A percentile compares a stretch with the other conserved stretches of the same genome.
These are phyloP conservation scores for Aspergillus conjunctus DNA, from an alignment of 495 filamentous ascomycete species.

Conservation along the genomic window DNA sequence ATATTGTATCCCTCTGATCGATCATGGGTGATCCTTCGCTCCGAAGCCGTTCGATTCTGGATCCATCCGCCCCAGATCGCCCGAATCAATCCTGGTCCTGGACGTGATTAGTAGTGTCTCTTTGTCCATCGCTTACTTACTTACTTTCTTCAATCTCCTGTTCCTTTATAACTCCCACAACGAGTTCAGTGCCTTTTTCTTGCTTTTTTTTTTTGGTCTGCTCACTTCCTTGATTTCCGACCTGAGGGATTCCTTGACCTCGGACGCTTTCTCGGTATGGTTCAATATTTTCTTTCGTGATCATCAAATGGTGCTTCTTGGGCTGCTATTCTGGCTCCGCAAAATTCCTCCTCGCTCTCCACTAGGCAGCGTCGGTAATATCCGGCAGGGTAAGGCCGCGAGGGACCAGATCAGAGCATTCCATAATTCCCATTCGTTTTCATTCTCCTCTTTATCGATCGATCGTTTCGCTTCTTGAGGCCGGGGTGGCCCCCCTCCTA, in stretches of 20 bases:
- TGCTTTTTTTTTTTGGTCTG: slow-evolving; percentile 6
- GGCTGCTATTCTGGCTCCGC: background rate
- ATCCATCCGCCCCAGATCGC: slow-evolving; percentile 5
- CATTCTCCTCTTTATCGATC: background rate
- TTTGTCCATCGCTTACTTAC: slow-evolving; percentile 5
- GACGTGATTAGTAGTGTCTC: background rate
- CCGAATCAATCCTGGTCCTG: slow-evolving; percentile 2
- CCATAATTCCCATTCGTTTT: background rate
- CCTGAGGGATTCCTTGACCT: background rate
- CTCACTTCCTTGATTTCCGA: background rate
- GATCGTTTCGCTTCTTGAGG: background rate
- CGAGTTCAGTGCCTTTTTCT: background rate
- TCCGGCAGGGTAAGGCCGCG: slow-evolving; percentile 19
- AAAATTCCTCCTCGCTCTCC: background rate
- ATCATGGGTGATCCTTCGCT: slow-evolving; percentile 6
- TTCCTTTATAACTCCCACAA: background rate
- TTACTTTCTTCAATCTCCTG: background rate
- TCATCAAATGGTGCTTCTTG: background rate
- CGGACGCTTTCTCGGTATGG: background rate
- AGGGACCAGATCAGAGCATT: slow-evolving; percentile 3
- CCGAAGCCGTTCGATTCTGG: slow-evolving; percentile 3
- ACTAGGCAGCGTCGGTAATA: slow-evolving; percentile 21
- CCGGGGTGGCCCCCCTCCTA: background rate
- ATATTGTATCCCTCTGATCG: slow-evolving; percentile 9
- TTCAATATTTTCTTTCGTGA: background rate